Evolutionary conservation across 2,329 filamentous ascomycete genomes (phyloP), one percentile per base, ranked within the genome.

Genomic region (Incumbomyces delicatus): DNA sequence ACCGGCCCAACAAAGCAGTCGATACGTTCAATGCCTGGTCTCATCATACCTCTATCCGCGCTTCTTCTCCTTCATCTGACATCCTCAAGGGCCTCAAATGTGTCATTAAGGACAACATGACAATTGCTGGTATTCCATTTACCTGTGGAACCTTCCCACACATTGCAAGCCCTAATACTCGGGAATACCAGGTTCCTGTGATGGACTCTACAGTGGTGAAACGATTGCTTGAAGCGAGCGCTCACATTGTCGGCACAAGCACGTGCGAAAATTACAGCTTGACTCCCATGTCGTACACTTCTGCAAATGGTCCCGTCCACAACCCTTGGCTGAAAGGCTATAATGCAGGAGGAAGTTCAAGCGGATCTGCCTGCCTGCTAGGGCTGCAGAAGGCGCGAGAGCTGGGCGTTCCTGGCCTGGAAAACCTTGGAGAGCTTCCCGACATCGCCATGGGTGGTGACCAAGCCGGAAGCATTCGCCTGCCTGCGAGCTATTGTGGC

Each of bases 11-110:
- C n/a, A 46, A 50, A n/a, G 46, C 53, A 14, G 59, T 64, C 3
- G 69, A 70, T 48, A 64, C 63, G 11, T 48, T 69, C 17, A 70
- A 70, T 54, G 68, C 62, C n/a, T 70, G 68, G 67, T 64, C 65
- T 34, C 63, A 70, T 44, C 59, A 58, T 33, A 61, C 58, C 17
- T 53, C 57, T 2, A 54, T 68, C 11, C 53, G 50, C n/a, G 55
- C 62, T 6, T 47, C 54, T 2, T 48, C 48, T 35, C 59, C 60
- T 3, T 43, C 49, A 13, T 59, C 50, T 16, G 43, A 39, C 14
- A 31, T 59, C 12, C 58, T 66, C 6, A 49, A 44, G 11, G 62
- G 60, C 8, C 56, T 60, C 32, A 61, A 52, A 2, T 52, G 66
- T 35, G 60, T 58, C 1, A 55, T 66, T 45, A 67, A 67, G 50